Evolutionary conservation across 345 rosid species (phyloP), one percentile per base, ranked within the genome.

Genomic region (Populus davidiana): DNA sequence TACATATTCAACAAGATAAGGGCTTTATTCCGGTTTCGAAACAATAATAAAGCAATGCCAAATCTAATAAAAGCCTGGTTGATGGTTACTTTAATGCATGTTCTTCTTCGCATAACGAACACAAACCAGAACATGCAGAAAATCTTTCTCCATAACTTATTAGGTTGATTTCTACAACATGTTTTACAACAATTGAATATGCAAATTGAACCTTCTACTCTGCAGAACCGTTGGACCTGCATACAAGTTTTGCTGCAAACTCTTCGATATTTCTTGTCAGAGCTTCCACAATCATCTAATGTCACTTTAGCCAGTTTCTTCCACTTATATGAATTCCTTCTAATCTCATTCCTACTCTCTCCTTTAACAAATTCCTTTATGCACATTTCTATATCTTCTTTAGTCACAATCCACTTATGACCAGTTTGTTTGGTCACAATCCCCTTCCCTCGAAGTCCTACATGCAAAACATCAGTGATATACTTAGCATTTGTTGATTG

Each of bases 391-490:
- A 91, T 80, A 82, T 87, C 93, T 5, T 87, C 88, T 75, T 85
- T 83, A 20, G 79, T 79, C 11, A 85, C 91, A 36, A 89, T 76
- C 44, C 95, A 93, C 36, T 76, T 80, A 11, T 81, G 87, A 6
- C 27, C 27, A 27, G 27, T 78, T 83, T 2, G 73, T 31, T 31
- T 31, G 2, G 33, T 31, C 33, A 31, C 33, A 31, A 31, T 31
- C 33, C 82, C 71, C 78, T 81, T 35, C 87, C 92, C 38, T 92
- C 81, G 54, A 27, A 90, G 62, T 11, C 96, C 96, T 7, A 83
- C 89, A 82, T 80, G 79, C 93, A 93, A 90, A 8, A 87, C 88
- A 78, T 88, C 91, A 81, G 82, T 82, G 38, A 91, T 82, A 10
- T 86, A 80, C 83, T 91, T 90, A 2, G 91, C 88, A 70, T 90